phyloP scores from a whole-genome alignment of 2,329 filamentous ascomycete genomes.

The Fusarium nematophilum region DNA sequence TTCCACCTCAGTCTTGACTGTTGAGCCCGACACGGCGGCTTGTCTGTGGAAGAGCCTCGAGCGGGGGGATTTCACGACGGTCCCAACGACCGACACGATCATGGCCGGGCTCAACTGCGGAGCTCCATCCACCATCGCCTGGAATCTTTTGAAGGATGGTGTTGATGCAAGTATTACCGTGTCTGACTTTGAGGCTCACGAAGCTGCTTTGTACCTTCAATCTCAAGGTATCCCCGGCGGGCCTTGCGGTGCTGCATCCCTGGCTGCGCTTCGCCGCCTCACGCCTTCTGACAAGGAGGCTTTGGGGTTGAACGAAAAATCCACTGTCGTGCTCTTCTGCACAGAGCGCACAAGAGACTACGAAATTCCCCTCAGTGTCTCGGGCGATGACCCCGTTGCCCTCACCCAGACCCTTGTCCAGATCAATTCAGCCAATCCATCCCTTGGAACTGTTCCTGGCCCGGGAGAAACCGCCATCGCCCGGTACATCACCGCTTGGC shows the following conservation, averaged over 20 bases:
- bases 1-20: constrained; percentile 64
- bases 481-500: constrained; percentile 60
- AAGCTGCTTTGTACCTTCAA: constrained; percentile 65
- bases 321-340: constrained; percentile 72
- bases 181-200: constrained; percentile 71
- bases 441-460: constrained; percentile 53
- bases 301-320: constrained; percentile 56
- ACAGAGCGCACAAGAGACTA: constrained; percentile 70
- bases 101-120: constrained; percentile 82
- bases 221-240: constrained; percentile 61
- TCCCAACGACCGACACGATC: constrained; percentile 71
- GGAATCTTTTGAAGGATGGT: constrained; percentile 67
- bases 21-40: constrained; percentile 75
- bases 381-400: constrained; percentile 53
- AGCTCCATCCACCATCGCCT: constrained; percentile 73
- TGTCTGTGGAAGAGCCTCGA: constrained; percentile 67
- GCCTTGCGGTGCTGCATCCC: constrained; percentile 70
- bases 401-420: constrained; percentile 58
- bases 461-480: constrained; percentile 60
- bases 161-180: constrained; percentile 72
- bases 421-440: constrained; percentile 63
- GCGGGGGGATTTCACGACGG: constrained; percentile 58
- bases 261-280: constrained; percentile 68
- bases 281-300: constrained; percentile 47
- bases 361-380: constrained; percentile 53